phyloP scores from a whole-genome alignment of 2,329 filamentous ascomycete species.

The Aspergillus hiratsukae region DNA sequence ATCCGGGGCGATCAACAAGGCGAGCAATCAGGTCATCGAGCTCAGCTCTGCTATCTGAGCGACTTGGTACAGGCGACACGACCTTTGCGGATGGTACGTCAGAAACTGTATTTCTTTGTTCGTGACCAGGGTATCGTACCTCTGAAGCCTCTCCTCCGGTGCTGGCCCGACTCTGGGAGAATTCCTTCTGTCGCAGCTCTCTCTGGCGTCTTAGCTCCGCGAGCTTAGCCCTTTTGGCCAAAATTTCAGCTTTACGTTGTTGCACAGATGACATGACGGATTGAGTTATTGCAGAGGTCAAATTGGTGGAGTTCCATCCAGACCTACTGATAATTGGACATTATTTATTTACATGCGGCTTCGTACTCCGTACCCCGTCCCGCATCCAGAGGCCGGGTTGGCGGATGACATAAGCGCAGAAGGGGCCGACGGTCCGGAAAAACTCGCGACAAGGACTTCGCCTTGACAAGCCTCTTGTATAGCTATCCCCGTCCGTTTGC shows the following conservation, averaged over 20 bases:
- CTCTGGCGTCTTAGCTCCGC: conserved; percentile 92
- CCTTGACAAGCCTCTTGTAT: conserved; percentile 22
- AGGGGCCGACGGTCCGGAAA: conserved; percentile 34
- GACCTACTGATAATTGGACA: background rate
- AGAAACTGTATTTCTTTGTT: conserved; percentile 5
- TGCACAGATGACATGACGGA: conserved; percentile 43
- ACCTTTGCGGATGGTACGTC: conserved; percentile 45
- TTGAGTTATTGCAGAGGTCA: conserved; percentile 7
- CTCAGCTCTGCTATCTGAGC: conserved; percentile 61
- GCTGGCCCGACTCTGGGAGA: conserved; percentile 64
- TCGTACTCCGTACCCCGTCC: conserved; percentile 4
- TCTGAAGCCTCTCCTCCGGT: conserved; percentile 65
- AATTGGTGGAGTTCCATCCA: conserved; percentile 9
- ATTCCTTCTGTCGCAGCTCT: conserved; percentile 74
- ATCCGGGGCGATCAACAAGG: conserved; percentile 71
- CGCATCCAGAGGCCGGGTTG: conserved; percentile 14
- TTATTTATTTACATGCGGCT: conserved; percentile 23
- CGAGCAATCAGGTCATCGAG: conserved; percentile 83
- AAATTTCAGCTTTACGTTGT: conserved; percentile 88
- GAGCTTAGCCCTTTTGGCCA: conserved; percentile 94
- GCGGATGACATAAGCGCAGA: conserved; percentile 37
- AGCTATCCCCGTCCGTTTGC: conserved; percentile 20
- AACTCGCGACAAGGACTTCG: conserved; percentile 42
- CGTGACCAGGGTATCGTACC: conserved; percentile 45
- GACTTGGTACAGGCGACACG: conserved; percentile 64